Percentiles rank a stretch among this genome's conserved stretches.
phyloP scores from a whole-genome alignment of 164 flowering plant species.

The Tetracentron sinense region DNA sequence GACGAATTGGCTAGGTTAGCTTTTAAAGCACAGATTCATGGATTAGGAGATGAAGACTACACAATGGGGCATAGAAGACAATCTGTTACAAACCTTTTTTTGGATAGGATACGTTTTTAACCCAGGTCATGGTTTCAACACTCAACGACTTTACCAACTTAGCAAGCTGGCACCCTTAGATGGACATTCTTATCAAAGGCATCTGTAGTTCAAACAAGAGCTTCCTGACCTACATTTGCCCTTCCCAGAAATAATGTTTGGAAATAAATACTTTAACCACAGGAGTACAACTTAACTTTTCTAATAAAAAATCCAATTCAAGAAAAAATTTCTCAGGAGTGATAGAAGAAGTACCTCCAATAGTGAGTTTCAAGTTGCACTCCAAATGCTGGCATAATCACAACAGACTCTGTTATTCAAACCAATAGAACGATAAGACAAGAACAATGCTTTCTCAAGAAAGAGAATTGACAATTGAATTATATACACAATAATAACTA shows the following conservation, averaged over 20 bases:
- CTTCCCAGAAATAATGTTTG: neutral
- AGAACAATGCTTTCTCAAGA: neutral
- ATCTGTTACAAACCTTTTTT: neutral
- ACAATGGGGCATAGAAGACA: neutral
- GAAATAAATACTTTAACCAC: neutral
- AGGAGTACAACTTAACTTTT: neutral
- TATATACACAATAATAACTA: too few relatives aligned
- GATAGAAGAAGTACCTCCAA: constrained; percentile 43
- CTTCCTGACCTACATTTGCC: neutral
- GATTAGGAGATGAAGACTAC: too few relatives aligned
- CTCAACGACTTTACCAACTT: too few relatives aligned
- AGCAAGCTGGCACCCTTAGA: neutral
- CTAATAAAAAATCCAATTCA: neutral
- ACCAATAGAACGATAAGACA: neutral
- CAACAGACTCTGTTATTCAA: constrained; percentile 56
- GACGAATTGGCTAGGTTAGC: too few relatives aligned
- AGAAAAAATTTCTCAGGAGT: neutral
- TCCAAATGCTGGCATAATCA: constrained; percentile 76
- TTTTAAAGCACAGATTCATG: too few relatives aligned
- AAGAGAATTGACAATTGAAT: neutral
- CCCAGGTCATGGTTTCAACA: too few relatives aligned
- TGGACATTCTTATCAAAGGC: neutral
- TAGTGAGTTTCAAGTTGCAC: constrained; percentile 87
- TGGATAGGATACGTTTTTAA: too few relatives aligned
- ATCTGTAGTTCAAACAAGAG: neutral